A percentile compares a stretch with the other conserved stretches of the same genome.
These are phyloP conservation scores for Diaporthe sp. DNA, from an alignment of 2,329 filamentous ascomycete species.

Conservation along the genomic window DNA sequence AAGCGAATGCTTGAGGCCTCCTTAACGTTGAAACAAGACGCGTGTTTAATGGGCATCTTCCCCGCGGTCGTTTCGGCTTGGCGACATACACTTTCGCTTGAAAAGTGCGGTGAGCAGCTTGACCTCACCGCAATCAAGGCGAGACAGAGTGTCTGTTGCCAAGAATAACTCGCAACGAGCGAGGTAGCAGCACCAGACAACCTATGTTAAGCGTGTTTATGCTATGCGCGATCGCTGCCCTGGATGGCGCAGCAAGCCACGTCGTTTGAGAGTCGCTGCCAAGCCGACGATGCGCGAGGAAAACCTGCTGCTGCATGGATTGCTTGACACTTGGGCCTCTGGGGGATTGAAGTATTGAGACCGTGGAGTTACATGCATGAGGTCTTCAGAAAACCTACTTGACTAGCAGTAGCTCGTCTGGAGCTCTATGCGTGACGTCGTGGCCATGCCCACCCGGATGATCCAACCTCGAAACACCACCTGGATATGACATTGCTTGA, in stretches of 20 bases:
- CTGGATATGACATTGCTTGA: no score
- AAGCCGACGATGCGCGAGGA: neutral
- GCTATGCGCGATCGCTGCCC: neutral
- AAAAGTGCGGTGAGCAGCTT: conserved; percentile 11
- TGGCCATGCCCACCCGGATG: no score
- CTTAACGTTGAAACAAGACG: conserved; percentile 21
- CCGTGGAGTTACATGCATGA: no score
- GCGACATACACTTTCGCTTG: conserved; percentile 4
- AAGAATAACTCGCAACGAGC: neutral
- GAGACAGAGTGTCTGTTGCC: conserved; percentile 4
- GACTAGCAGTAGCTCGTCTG: neutral
- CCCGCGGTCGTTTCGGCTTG: neutral
- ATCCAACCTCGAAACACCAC: neutral
- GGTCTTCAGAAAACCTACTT: neutral
- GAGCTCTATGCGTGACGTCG: neutral
- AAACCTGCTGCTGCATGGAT: neutral
- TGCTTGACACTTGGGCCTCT: neutral
- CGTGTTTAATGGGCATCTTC: conserved; percentile 4
- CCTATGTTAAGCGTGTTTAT: neutral
- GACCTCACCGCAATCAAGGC: conserved; percentile 11
- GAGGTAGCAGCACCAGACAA: conserved; percentile 13
- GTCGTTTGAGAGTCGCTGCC: neutral
- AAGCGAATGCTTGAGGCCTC: conserved; percentile 1
- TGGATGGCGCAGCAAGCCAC: conserved; percentile 9
- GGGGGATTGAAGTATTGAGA: no score